Percentiles rank a stretch among this genome's conserved stretches.
Evolutionary conservation across 345 rosid species (phyloP).

Genomic region (Aurinia saxatilis): DNA sequence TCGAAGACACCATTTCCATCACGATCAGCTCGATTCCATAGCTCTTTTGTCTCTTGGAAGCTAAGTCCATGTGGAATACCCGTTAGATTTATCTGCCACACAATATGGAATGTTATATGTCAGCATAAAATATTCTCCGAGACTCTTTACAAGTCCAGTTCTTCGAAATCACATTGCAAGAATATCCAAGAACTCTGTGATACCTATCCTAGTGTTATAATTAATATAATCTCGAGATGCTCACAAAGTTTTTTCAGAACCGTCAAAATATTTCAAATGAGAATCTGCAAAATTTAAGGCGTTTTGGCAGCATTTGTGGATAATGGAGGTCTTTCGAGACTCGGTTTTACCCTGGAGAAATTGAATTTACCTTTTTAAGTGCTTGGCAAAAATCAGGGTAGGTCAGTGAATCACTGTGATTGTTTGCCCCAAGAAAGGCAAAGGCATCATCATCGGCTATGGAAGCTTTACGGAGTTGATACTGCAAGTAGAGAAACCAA

Average conservation of each 20-base stretch:
- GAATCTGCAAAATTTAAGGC: background rate
- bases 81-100: conserved; percentile 43
- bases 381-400: conserved; percentile 60
- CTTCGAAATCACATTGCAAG: background rate
- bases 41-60: conserved; percentile 51
- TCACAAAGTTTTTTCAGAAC: no score
- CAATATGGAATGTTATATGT: background rate
- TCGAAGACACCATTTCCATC: conserved; percentile 58
- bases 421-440: conserved; percentile 48
- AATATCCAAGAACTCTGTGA: background rate
- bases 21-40: conserved; percentile 56
- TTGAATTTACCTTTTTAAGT: conserved; percentile 45
- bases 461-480: conserved; percentile 55
- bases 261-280: background rate
- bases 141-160: background rate
- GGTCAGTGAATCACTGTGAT: conserved; percentile 39
- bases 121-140: background rate
- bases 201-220: background rate
- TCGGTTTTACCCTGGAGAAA: background rate
- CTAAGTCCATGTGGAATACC: conserved; percentile 57
- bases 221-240: no score
- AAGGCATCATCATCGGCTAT: conserved; percentile 49
- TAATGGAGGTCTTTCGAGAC: background rate
- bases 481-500: conserved; percentile 29
- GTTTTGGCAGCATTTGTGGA: background rate